phyloP scores from a whole-genome alignment of 192 early-diverging fungal species.

The Diversispora eburnea region DNA sequence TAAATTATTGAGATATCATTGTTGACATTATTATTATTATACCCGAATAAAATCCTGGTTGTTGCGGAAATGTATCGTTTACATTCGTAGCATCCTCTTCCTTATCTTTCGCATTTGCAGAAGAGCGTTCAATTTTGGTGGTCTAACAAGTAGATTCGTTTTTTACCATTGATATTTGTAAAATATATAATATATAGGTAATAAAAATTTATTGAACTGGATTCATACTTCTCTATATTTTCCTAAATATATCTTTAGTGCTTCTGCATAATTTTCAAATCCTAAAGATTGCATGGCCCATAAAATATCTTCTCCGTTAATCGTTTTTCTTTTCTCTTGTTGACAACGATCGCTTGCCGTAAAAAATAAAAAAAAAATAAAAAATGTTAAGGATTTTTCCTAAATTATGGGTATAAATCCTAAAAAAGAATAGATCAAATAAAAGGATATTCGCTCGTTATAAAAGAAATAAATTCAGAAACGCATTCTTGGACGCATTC shows the following conservation, averaged over 20 bases:
- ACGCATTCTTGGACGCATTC: conserved; percentile 96
- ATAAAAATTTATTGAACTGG: background rate
- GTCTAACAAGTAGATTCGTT: conserved; percentile 31
- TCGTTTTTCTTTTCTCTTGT: conserved; percentile 95
- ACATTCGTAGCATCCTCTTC: conserved; percentile 40
- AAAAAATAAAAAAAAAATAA: conserved; percentile 12
- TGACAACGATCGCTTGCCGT: conserved; percentile 90
- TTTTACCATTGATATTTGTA: background rate
- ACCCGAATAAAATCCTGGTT: conserved; percentile 27
- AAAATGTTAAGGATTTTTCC: background rate
- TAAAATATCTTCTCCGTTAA: conserved; percentile 97
- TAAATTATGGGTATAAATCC: background rate
- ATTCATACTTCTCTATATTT: conserved; percentile 84
- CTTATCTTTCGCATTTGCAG: conserved; percentile 47
- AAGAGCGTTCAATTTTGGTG: conserved; percentile 50
- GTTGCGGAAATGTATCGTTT: conserved; percentile 22
- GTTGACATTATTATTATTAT: background rate
- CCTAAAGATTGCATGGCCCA: conserved; percentile 98
- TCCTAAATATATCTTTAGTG: conserved; percentile 80
- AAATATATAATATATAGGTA: background rate
- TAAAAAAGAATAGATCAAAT: background rate
- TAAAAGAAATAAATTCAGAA: conserved; percentile 97
- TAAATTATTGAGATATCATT: background rate
- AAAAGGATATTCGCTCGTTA: conserved; percentile 86
- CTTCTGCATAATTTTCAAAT: conserved; percentile 94